phyloP scores from a whole-genome alignment of 2,329 filamentous ascomycete species.

The Nigrospora oryzae region DNA sequence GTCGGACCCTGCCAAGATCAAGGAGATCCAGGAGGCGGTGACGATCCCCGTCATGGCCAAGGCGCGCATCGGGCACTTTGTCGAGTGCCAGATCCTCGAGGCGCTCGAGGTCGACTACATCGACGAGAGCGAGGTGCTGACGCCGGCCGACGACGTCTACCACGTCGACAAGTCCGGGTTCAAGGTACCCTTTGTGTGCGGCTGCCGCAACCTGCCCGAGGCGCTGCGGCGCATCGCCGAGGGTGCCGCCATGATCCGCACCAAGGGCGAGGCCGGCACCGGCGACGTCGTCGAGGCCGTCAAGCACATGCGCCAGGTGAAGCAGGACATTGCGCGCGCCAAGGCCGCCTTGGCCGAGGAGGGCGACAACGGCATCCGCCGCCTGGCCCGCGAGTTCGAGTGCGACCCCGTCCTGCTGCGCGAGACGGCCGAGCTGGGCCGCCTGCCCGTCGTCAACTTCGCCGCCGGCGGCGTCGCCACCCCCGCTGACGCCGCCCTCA shows the following conservation, averaged over 20 bases:
- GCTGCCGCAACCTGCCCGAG: constrained; percentile 89
- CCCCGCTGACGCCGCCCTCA: constrained; percentile 84
- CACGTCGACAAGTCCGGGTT: constrained; percentile 87
- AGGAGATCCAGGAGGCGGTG: constrained; percentile 87
- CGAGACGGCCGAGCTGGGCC: constrained; percentile 78
- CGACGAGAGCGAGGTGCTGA: constrained; percentile 95
- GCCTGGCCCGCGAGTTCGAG: constrained; percentile 73
- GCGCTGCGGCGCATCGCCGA: constrained; percentile 84
- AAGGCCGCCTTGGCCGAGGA: constrained; percentile 59
- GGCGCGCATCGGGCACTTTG: constrained; percentile 93
- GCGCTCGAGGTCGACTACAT: constrained; percentile 94
- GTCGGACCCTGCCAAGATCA: constrained; percentile 92
- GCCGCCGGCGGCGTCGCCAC: constrained; percentile 99
- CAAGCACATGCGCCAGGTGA: constrained; percentile 89
- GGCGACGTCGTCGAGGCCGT: constrained; percentile 97
- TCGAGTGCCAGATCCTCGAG: constrained; percentile 98
- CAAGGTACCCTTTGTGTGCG: constrained; percentile 87
- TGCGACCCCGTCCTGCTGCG: constrained; percentile 71
- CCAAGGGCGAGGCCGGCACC: constrained; percentile 95
- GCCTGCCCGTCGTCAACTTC: constrained; percentile 94
- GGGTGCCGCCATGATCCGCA: constrained; percentile 97
- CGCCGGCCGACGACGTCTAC: constrained; percentile 80
- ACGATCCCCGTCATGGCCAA: constrained; percentile 99
- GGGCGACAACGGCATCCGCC: constrained; percentile 48
- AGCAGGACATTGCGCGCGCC: constrained; percentile 70